Evolutionary conservation across 345 rosid genomes (phyloP), one percentile per base, ranked within the genome.

Genomic region (Murraya paniculata): DNA sequence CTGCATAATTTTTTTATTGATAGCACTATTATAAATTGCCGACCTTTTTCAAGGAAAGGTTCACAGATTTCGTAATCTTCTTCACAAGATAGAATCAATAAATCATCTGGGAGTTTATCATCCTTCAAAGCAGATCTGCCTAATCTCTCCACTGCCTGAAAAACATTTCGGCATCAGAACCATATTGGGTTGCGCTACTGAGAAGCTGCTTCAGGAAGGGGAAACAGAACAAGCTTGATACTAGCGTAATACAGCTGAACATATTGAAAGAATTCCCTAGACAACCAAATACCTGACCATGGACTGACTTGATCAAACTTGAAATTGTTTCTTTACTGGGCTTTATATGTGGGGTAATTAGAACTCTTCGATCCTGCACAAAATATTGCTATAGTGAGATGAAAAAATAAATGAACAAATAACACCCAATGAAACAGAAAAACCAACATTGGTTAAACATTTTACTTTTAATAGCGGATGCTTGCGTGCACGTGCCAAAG

Each of bases 31-130:
- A 31, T 62, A 58, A 1, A 48, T 57, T 55, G 33, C 33, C 56
- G 45, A 95, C 98, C 99, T 91, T 81, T 92, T 83, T 93, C 92
- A 53, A 93, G 93, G 81, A 92, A 91, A 74, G 93, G 94, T 28
- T 86, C 77, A 64, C 91, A 86, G 58, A 81, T 75, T 66, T 68
- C 78, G 16, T 85, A 87, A 84, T 93, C 98, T 80, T 93, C 94
- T 82, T 90, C 97, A 81, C 97, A 91, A 36, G 99, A 95, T 55
- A 95, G 68, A 80, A 95, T 79, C 84, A 95, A 87, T 77, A 95
- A 75, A 84, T 92, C 87, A 68, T 87, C 90, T 22, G 84, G 76
- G 50, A 86, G 60, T 65, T 76, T 87, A 60, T 82, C 91, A 71
- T 91, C 93, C 85, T 83, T 88, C 72, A 91, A 38, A 78, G 85